Percentiles rank a stretch among this genome's conserved stretches.
phyloP scores from a whole-genome alignment of 176 grass and related monocot species.

The Bonia amplexicaulis region DNA sequence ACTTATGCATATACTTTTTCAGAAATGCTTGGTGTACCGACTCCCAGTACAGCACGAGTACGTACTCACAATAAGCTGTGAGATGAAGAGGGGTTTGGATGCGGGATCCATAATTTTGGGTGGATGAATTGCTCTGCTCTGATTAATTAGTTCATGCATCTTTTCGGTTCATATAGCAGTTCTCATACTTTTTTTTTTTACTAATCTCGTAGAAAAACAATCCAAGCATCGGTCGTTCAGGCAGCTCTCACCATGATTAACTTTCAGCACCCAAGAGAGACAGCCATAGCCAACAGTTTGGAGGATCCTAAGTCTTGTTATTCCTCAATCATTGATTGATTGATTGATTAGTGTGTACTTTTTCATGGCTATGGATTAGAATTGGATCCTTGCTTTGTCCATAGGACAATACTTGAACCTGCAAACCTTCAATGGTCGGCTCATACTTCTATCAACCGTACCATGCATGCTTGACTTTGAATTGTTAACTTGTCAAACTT shows the following conservation, averaged over 20 bases:
- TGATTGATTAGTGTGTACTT: slow-evolving; percentile 31
- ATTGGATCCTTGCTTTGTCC: neutral
- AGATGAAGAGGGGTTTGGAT: too few relatives aligned
- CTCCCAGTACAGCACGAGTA: too few relatives aligned
- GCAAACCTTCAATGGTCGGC: neutral
- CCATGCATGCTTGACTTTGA: slow-evolving; percentile 22
- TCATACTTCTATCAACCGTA: neutral
- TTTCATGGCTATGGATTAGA: slow-evolving; percentile 1
- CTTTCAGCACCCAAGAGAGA: neutral
- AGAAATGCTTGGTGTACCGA: too few relatives aligned
- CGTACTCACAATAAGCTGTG: too few relatives aligned
- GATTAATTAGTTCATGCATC: too few relatives aligned
- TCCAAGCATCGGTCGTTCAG: neutral
- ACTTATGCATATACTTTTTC: neutral
- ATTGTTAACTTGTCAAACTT: slow-evolving; percentile 13
- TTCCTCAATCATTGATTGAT: slow-evolving; percentile 16
- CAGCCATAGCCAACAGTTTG: neutral
- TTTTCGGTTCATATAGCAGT: too few relatives aligned
- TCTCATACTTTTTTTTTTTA: neutral
- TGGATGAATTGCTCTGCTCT: too few relatives aligned
- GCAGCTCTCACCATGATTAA: neutral
- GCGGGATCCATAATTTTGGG: too few relatives aligned
- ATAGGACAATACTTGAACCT: neutral
- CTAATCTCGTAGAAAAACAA: neutral
- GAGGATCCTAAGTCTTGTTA: neutral